Conservation (phyloP, 805 yeast genomes). For the Groenewaldozyma tartarivorans region DNA sequence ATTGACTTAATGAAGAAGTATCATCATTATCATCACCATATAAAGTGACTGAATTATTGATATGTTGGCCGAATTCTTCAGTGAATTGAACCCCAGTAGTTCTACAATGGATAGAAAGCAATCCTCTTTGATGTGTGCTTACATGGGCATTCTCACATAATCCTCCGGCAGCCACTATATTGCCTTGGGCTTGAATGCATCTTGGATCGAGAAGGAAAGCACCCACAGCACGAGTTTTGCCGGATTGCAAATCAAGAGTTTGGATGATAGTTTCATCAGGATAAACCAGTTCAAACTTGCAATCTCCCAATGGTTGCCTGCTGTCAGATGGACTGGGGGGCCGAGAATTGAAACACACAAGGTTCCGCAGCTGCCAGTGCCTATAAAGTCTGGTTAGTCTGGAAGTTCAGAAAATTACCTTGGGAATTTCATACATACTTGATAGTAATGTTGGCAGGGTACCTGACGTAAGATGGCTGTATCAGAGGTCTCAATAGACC, state of each 20-base stretch:
- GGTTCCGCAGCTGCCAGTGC: slow-evolving; percentile 80
- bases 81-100: slow-evolving; percentile 39
- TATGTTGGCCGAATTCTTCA: slow-evolving; percentile 63
- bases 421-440: neutral
- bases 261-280: slow-evolving; percentile 48
- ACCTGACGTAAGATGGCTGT: neutral
- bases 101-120: slow-evolving; percentile 48
- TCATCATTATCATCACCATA: slow-evolving; percentile 22
- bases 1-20: slow-evolving; percentile 20
- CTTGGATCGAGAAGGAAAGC: slow-evolving; percentile 59
- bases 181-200: slow-evolving; percentile 53
- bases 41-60: slow-evolving; percentile 62
- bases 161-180: slow-evolving; percentile 46
- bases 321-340: slow-evolving; percentile 19
- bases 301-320: too few relatives aligned
- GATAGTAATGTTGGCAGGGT: neutral
- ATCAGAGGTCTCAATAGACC: neutral
- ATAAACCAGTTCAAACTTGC: slow-evolving; percentile 46
- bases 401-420: too few relatives aligned
- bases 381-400: slow-evolving; percentile 12
- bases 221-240: slow-evolving; percentile 31
- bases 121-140: slow-evolving; percentile 40
- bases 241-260: slow-evolving; percentile 32
- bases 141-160: slow-evolving; percentile 30
- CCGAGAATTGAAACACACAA: slow-evolving; percentile 42